Percentiles rank a stretch among this genome's conserved stretches.
Conservation (phyloP, 495 filamentous ascomycete genomes). For the Glonium stellatum region DNA sequence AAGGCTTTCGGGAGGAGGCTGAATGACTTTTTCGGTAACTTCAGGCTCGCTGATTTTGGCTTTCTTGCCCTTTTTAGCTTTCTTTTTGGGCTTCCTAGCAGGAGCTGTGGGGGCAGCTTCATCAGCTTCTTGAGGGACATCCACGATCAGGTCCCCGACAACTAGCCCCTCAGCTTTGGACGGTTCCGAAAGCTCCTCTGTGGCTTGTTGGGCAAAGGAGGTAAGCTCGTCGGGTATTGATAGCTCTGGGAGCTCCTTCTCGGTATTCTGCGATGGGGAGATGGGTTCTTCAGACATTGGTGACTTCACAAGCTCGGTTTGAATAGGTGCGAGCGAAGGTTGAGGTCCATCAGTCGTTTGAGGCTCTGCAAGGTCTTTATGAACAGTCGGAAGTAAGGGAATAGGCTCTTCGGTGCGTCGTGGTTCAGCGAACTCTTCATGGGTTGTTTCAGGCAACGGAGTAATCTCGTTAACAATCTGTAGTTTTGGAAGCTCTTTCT, state of each 20-base stretch:
- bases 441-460: background rate
- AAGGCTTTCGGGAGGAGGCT: background rate
- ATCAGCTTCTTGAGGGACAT: background rate
- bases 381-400: too few species aligned
- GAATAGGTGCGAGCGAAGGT: too few species aligned
- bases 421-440: too few species aligned
- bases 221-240: too few species aligned
- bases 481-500: background rate
- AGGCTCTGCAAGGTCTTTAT: too few species aligned
- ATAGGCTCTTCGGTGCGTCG: too few species aligned
- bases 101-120: conserved; percentile 4
- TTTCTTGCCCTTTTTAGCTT: conserved; percentile 16
- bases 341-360: too few species aligned
- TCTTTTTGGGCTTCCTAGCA: conserved; percentile 15
- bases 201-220: too few species aligned
- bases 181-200: too few species aligned
- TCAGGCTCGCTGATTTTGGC: background rate
- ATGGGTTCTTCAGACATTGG: too few species aligned
- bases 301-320: too few species aligned
- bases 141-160: background rate
- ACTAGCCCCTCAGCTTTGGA: background rate
- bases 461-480: background rate
- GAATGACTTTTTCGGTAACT: conserved; percentile 7
- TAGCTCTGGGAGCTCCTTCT: background rate
- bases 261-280: background rate